Conservation (phyloP, 2,329 filamentous ascomycete species). For the Tolypocladium ophioglossoides region DNA sequence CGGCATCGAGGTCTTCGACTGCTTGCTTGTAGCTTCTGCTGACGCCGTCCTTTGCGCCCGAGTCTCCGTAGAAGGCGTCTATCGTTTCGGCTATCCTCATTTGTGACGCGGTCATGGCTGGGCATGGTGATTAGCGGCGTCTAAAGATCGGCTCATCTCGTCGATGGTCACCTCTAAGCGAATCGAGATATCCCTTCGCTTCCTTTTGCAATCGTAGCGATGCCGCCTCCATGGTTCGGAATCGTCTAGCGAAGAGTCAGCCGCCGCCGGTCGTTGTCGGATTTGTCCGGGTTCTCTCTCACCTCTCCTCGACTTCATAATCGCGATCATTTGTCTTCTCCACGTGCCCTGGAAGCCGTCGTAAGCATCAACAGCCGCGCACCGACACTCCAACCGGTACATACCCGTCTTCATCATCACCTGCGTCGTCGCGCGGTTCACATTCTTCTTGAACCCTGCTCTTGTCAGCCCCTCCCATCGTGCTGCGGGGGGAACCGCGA, state of each 20-base stretch:
- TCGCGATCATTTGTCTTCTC: conserved; percentile 98
- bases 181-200: conserved; percentile 95
- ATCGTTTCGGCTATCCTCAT: conserved; percentile 99
- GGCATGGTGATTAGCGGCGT: neutral
- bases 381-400: conserved; percentile 9
- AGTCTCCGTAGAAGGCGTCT: conserved; percentile 96
- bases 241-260: conserved; percentile 52
- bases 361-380: neutral
- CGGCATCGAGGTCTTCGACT: conserved; percentile 92
- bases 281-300: conserved; percentile 2
- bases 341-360: conserved; percentile 59
- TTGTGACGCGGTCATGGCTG: conserved; percentile 97
- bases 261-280: neutral
- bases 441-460: conserved; percentile 66
- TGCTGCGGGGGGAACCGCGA: conserved; percentile 13
- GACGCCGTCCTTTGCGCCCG: conserved; percentile 88
- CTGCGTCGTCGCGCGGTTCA: conserved; percentile 97
- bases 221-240: conserved; percentile 94
- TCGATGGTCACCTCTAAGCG: conserved; percentile 60
- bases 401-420: conserved; percentile 98
- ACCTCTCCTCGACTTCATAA: conserved; percentile 96
- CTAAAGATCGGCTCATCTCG: neutral
- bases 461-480: conserved; percentile 15
- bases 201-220: conserved; percentile 90
- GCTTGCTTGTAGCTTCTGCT: conserved; percentile 97